Evolutionary conservation across 345 rosid genomes (phyloP).

Genomic region (Ricinus communis): DNA sequence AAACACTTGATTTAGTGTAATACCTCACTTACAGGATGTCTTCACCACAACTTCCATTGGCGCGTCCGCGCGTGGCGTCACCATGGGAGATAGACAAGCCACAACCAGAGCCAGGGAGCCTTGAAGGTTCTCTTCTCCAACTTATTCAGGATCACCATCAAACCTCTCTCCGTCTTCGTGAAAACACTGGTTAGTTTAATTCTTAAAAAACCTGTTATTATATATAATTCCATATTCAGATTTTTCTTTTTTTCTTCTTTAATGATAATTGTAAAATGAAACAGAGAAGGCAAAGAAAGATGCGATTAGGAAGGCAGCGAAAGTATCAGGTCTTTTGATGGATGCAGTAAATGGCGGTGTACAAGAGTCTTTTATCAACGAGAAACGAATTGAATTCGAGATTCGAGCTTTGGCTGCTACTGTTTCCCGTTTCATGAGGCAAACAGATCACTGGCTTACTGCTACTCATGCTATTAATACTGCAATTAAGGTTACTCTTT

Average conservation of each 20-base stretch:
- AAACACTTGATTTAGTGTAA: too few species aligned
- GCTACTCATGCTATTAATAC: conserved; percentile 69
- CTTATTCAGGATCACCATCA: conserved; percentile 60
- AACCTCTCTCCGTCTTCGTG: conserved; percentile 60
- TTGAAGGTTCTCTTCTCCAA: conserved; percentile 63
- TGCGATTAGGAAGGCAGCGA: conserved; percentile 55
- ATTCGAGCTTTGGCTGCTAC: conserved; percentile 64
- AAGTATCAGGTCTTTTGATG: conserved; percentile 70
- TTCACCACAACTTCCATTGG: conserved; percentile 6
- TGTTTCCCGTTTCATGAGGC: conserved; percentile 61
- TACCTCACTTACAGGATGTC: neutral
- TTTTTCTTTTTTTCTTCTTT: too few species aligned
- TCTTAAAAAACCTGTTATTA: neutral
- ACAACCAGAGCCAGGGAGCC: conserved; percentile 20
- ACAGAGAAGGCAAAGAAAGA: conserved; percentile 76
- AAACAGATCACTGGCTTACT: conserved; percentile 81
- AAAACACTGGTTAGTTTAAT: conserved; percentile 44
- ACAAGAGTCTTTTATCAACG: conserved; percentile 65
- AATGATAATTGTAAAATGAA: too few species aligned
- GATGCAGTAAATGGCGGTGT: conserved; percentile 85
- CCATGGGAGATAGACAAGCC: conserved; percentile 17
- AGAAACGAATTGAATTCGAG: conserved; percentile 81
- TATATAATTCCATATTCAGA: neutral
- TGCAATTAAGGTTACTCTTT: conserved; percentile 62
- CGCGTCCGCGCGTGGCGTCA: neutral